Evolutionary conservation across 108 stramenopile species (phyloP).

Genomic region (Stephanodiscus triporus): DNA sequence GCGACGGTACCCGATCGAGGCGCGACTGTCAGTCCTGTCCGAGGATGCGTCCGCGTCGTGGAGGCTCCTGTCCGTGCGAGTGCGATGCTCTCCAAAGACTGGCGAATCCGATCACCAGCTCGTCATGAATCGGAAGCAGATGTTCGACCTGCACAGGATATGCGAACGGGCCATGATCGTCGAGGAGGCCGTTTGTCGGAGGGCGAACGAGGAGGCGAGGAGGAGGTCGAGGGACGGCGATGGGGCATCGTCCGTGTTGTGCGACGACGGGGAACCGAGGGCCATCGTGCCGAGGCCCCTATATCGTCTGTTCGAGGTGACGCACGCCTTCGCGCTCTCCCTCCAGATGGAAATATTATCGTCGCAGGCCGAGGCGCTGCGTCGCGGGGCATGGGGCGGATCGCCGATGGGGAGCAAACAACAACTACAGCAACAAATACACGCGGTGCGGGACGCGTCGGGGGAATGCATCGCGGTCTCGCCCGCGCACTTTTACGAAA

Average conservation of each 20-base stretch:
- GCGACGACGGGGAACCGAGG: not conserved
- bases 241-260: not conserved
- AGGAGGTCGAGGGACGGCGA: slow-evolving; percentile 15
- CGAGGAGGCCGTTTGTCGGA: slow-evolving; percentile 59
- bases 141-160: slow-evolving; percentile 84
- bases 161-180: slow-evolving; percentile 77
- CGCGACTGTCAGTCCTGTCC: slow-evolving; percentile 75
- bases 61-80: slow-evolving; percentile 78
- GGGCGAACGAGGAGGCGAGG: slow-evolving; percentile 28
- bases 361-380: slow-evolving; percentile 80
- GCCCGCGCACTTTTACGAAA: slow-evolving; percentile 77
- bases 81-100: slow-evolving; percentile 77
- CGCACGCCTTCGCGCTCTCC: slow-evolving; percentile 76
- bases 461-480: slow-evolving; percentile 64
- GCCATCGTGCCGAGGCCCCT: slow-evolving; percentile 63
- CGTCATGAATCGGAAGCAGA: slow-evolving; percentile 74
- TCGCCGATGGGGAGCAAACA: too few species aligned
- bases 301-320: slow-evolving; percentile 76
- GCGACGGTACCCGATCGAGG: slow-evolving; percentile 78
- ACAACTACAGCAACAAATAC: not conserved
- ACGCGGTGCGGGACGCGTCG: slow-evolving; percentile 3
- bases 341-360: slow-evolving; percentile 86
- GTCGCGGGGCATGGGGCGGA: slow-evolving; percentile 78
- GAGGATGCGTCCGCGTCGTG: slow-evolving; percentile 55
- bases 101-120: slow-evolving; percentile 91